Evolutionary conservation across 2,329 filamentous ascomycete genomes (phyloP), one percentile per base, ranked within the genome.

Genomic region (Blastomyces silverae): DNA sequence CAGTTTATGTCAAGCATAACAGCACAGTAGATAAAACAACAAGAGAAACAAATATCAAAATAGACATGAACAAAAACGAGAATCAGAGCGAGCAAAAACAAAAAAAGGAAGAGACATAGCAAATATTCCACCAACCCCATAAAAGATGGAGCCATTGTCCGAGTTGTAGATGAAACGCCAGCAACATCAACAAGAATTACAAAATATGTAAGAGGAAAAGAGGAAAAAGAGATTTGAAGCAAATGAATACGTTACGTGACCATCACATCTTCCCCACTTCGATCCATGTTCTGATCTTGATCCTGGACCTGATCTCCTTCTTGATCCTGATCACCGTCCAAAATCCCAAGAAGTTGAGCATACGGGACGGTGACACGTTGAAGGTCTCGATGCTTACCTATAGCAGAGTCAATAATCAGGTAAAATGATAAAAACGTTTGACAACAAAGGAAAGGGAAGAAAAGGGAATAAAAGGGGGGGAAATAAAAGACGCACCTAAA

Each of bases 361-460:
- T 97, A 97, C 67, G 95, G 93, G 34, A 97, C 90, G n/a, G 91
- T 96, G 53, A 97, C 84, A 34, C 94, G 85, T 76, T 99, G 94
- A 39, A 99, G 82, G 74, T 97, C 95, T 64, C 94, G 88, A 78
- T 94, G 93, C 87, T 97, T 97, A 66, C 91, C 92, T 96, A 70
- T 50, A 55, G 64, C 15, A 42, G 3, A 44, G 72, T 82, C 75
- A 82, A 77, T 66, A 71, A 25, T 55, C 10, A 62, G 2, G 60
- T 66, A 28, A 64, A 60, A 64, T 62, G 61, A 53, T 63, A 31
- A 42, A 31, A 64, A 63, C 17, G 46, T 55, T 66, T 71, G n/a
- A 6, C 50, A 53, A 22, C 20, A 55, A 13, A 37, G 37, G 46
- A 6, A 34, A 39, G 1, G 8, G 5, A 39, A 39, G 8, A 10